Evolutionary conservation across 2,329 filamentous ascomycete species (phyloP).

Genomic region (Pestalotiopsis sp.): DNA sequence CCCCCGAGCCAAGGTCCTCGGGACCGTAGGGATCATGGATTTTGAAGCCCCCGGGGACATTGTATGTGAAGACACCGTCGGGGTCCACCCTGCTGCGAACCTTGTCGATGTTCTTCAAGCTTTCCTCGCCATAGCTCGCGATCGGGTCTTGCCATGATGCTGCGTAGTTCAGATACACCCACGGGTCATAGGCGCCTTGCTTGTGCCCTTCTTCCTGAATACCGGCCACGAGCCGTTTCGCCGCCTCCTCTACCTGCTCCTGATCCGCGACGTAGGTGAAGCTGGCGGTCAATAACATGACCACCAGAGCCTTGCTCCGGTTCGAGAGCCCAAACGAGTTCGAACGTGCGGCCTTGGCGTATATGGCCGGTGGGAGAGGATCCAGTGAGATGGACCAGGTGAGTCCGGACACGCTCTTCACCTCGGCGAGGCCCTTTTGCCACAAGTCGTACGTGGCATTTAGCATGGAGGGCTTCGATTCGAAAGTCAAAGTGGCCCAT

Average conservation of each 20-base stretch:
- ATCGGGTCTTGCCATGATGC: slow-evolving; percentile 20
- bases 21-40: not conserved
- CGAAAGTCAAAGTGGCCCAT: slow-evolving; percentile 10
- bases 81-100: slow-evolving; percentile 16
- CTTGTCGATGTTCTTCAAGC: slow-evolving; percentile 10
- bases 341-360: not conserved
- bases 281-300: slow-evolving; percentile 7
- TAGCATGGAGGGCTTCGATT: slow-evolving; percentile 1
- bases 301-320: slow-evolving; percentile 10
- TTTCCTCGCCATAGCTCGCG: slow-evolving; percentile 18
- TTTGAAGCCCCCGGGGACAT: slow-evolving; percentile 21
- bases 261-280: slow-evolving; percentile 13
- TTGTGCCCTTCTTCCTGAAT: slow-evolving; percentile 12
- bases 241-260: slow-evolving; percentile 5
- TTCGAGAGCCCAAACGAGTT: slow-evolving; percentile 15
- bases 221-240: slow-evolving; percentile 7
- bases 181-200: slow-evolving; percentile 19
- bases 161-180: slow-evolving; percentile 21
- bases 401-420: slow-evolving; percentile 12
- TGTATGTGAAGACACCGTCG: slow-evolving; percentile 14
- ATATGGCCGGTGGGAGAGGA: slow-evolving; percentile 19
- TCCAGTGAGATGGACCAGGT: slow-evolving; percentile 16
- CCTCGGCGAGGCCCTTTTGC: slow-evolving; percentile 10
- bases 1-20: too few species aligned
- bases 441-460: slow-evolving; percentile 11